phyloP scores from a whole-genome alignment of 2,329 filamentous ascomycete genomes.

The Corynespora cassiicola region DNA sequence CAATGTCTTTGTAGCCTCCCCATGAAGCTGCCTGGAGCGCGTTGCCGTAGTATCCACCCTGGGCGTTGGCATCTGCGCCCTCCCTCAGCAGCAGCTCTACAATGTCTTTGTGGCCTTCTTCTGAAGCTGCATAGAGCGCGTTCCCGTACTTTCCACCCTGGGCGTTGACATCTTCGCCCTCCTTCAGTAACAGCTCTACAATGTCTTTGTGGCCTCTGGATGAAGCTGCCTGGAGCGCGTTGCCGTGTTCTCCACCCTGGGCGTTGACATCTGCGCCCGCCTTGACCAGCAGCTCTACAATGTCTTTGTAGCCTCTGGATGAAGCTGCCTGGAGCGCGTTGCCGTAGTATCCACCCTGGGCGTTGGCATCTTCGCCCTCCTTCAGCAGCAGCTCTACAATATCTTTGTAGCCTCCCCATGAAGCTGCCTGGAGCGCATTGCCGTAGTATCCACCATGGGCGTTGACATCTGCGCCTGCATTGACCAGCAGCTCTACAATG shows the following conservation, averaged over 20 bases:
- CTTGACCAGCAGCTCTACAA: slow-evolving; percentile 26
- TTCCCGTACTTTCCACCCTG: too few relatives aligned
- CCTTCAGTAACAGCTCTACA: too few relatives aligned
- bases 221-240: slow-evolving; percentile 1
- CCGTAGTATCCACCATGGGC: slow-evolving; percentile 14
- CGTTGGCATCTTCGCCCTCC: slow-evolving; percentile 12
- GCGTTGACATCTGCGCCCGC: slow-evolving; percentile 16
- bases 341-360: slow-evolving; percentile 14
- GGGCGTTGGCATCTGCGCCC: too few relatives aligned
- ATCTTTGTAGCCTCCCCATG: slow-evolving; percentile 14
- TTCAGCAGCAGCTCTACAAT: slow-evolving; percentile 15
- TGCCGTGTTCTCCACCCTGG: slow-evolving; percentile 7
- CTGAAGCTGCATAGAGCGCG: too few relatives aligned
- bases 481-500: slow-evolving; percentile 18
- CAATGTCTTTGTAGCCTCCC: too few relatives aligned
- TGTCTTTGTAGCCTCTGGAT: slow-evolving; percentile 13
- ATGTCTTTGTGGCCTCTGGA: neutral
- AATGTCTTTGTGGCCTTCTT: too few relatives aligned
- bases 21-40: too few relatives aligned
- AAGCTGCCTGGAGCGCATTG: slow-evolving; percentile 23
- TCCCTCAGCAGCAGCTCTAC: too few relatives aligned
- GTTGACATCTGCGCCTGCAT: slow-evolving; percentile 18
- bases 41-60: too few relatives aligned
- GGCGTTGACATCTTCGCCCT: too few relatives aligned
- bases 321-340: slow-evolving; percentile 25